These are phyloP conservation scores for Saccharomycopsis schoenii DNA, from an alignment of 805 yeast genomes.

Conservation along the genomic window DNA sequence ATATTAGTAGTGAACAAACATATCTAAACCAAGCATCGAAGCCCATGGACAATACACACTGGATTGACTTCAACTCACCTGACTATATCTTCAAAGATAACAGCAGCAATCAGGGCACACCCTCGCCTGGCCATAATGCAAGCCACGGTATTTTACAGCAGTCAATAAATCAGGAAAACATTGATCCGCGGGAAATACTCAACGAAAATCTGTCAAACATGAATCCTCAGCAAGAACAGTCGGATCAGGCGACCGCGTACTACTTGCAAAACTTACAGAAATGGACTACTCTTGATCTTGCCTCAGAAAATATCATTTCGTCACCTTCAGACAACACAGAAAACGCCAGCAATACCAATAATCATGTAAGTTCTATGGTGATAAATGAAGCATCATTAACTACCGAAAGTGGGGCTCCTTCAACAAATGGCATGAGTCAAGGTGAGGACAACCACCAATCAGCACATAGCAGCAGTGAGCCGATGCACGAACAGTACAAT, in stretches of 20 bases:
- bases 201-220: background rate
- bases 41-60: conserved; percentile 15
- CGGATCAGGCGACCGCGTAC: background rate
- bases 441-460: background rate
- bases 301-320: background rate
- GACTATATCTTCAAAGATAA: conserved; percentile 10
- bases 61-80: conserved; percentile 18
- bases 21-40: background rate
- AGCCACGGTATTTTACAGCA: background rate
- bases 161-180: background rate
- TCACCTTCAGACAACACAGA: background rate
- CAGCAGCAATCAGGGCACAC: background rate
- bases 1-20: background rate
- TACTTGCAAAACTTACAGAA: conserved; percentile 14
- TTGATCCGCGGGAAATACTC: background rate
- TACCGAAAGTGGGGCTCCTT: background rate
- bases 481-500: background rate
- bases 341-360: background rate
- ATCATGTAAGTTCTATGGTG: background rate
- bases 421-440: background rate
- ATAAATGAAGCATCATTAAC: background rate
- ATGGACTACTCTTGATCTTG: conserved; percentile 13
- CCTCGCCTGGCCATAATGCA: background rate
- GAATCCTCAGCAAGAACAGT: background rate
- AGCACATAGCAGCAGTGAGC: background rate